Base-by-base conservation (phyloP, 1,139 yeast genomes). In the Zygosaccharomyces sapae region DNA sequence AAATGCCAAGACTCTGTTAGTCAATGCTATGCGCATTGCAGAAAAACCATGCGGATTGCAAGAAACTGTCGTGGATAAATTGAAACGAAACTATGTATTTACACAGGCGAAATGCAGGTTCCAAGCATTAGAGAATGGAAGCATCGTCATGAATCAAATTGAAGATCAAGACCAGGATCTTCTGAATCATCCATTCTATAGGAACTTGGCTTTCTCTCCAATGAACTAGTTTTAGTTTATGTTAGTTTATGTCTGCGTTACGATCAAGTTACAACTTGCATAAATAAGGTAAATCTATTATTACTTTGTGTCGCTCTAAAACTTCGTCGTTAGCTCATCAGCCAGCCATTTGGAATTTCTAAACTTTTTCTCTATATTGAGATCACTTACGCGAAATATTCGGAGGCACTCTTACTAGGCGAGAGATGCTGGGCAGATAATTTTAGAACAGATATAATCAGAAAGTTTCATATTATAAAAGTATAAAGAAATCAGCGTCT, bases 41-140 rank as follows among this genome's bases (percentile, higher is more conserved):
- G 54, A 61, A 40, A 47, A 46, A 38, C 51, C 65, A 4, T 63
- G 67, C 45, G 68, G 68, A 8, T 43, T 63, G 35, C 58, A 60
- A 42, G 68, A 63, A 42, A 54, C 55, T 34, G 53, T 63, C 16
- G 53, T 56, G 0, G 66, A 63, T 49, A 62, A 61, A 41, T 49
- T 63, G 39, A 59, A 56, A 46, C 51, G 68, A 35, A 63, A 63
- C 48, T 61, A 59, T 43, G 54, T 61, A 8, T 62, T 43, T 49
- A 48, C 51, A 22, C 64, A 63, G 45, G 61, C 61, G 5, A 34
- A 38, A 24, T 46, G 47, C 13, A 47, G 61, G 19, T 46, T 54
- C 9, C 39, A 43, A 13, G 39, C 46, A 18, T 39, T 55, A 7
- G 50, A 53, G 13, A 31, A 31, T 27, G 16, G 16, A 31, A 4